Evolutionary conservation across 371 early-diverging fungal species (phyloP), one percentile per base, ranked within the genome.

Genomic region (Apophysomyces sp.): DNA sequence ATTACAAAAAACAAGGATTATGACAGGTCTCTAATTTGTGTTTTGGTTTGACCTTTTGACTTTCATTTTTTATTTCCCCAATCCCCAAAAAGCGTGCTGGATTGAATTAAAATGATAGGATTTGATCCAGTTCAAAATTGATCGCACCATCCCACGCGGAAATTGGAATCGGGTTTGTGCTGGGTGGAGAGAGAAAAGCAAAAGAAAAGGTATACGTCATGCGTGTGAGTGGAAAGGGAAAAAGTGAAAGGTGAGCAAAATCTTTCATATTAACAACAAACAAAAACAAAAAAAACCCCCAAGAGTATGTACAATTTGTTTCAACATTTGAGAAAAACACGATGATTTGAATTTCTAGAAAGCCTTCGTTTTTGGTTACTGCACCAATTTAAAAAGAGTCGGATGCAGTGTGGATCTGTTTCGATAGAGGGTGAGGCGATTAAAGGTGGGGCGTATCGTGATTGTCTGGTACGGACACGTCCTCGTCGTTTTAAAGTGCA

Each of bases 351-450:
- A 21, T 44, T 44, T 44, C 49, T 21, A 2, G 49, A 44, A 16
- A 44, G 24, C 11, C 49, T 44, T 21, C 49, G 49, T 44, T 44
- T 44, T 11, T 44, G 49, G 21, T 21, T 21, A 44, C 49, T 44
- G 49, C 49, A 44, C 49, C 49, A 44, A 21, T 16, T 44, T 44
- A 44, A 44, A 44, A 44, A 44, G 0, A 44, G 32, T 73, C 70
- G 52, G 66, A 69, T 55, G 56, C 65, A 9, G 54, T 13, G 60
- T 73, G 67, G 44, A n/a, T 52, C 49, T 30, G 44, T 61, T 49
- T 16, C 5, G n/a, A 76, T 39, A 52, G 83, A 71, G 13, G 84
- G 81, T 24, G 60, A 49, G 55, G 81, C 78, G 8, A 21, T 21
- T 18, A 21, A 21, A 44, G 49, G 49, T 7, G 49, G 49, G 0